Evolutionary conservation across 1,139 yeast genomes (phyloP).

Genomic region (Blastobotrys persicus): DNA sequence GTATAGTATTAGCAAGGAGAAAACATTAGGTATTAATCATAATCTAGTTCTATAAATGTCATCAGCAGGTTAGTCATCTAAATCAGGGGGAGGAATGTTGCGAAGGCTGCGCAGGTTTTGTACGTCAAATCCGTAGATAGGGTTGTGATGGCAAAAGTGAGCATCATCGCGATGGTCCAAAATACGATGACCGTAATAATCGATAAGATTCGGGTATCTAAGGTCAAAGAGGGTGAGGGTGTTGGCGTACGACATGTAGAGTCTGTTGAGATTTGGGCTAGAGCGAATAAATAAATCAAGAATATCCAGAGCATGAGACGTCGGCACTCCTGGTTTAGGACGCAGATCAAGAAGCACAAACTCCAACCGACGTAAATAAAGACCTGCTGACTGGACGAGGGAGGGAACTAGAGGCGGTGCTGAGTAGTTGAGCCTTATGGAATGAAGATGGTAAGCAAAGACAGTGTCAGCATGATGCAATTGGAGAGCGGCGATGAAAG

Average conservation of each 20-base stretch:
- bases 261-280: not conserved
- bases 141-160: not conserved
- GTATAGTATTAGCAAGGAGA: no score
- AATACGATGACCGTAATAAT: conserved; percentile 5
- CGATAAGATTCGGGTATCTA: not conserved
- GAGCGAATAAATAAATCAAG: not conserved
- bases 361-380: not conserved
- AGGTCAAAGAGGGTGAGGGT: conserved; percentile 1
- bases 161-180: not conserved
- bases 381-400: not conserved
- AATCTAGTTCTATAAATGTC: not conserved
- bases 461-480: conserved; percentile 2
- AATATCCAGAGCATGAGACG: not conserved
- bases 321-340: conserved; percentile 1
- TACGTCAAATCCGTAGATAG: conserved; percentile 1
- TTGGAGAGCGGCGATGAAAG: not conserved
- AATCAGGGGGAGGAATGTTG: not conserved
- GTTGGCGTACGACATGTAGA: conserved; percentile 6
- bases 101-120: not conserved
- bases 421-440: conserved; percentile 1
- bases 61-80: not conserved
- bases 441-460: not conserved
- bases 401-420: not conserved
- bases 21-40: not conserved
- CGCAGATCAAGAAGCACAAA: conserved; percentile 6